Evolutionary conservation across 176 grass and related monocot species (phyloP).

Genomic region (Musa troglodytarum): DNA sequence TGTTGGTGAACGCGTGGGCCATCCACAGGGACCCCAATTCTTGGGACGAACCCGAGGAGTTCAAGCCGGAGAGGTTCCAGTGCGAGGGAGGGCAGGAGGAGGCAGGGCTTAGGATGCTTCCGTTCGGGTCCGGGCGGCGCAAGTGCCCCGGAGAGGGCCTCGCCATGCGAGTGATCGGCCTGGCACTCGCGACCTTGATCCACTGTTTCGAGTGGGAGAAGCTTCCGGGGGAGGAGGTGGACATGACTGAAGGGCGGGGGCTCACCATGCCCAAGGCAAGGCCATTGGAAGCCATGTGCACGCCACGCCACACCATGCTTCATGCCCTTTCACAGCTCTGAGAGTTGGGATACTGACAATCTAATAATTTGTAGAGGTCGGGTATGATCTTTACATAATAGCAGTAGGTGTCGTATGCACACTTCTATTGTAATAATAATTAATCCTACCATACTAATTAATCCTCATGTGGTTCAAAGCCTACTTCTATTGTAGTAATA

Average conservation of each 20-base stretch:
- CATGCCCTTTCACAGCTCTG: conserved; percentile 23
- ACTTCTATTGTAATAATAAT: too few species aligned
- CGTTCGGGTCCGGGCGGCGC: conserved; percentile 62
- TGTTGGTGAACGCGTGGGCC: conserved; percentile 54
- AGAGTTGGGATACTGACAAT: not conserved
- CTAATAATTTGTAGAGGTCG: too few species aligned
- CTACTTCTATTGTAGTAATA: too few species aligned
- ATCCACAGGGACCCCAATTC: conserved; percentile 40
- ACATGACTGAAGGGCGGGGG: conserved; percentile 35
- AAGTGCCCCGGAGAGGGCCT: conserved; percentile 54
- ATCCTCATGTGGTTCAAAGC: too few species aligned
- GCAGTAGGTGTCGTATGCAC: too few species aligned
- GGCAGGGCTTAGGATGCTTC: conserved; percentile 25
- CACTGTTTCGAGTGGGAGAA: conserved; percentile 69
- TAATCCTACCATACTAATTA: too few species aligned
- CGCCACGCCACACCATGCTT: conserved; percentile 26
- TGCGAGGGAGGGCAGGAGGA: conserved; percentile 6
- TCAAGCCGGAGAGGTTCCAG: conserved; percentile 54
- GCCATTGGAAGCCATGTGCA: conserved; percentile 34
- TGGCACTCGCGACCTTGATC: conserved; percentile 38
- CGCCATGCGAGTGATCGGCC: conserved; percentile 28
- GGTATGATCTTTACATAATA: too few species aligned
- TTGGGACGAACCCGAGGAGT: conserved; percentile 35
- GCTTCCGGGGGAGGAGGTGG: conserved; percentile 23
- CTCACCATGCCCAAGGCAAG: conserved; percentile 29